Base-by-base conservation (phyloP, 257 asterid species). In the Penstemon davidsonii region DNA sequence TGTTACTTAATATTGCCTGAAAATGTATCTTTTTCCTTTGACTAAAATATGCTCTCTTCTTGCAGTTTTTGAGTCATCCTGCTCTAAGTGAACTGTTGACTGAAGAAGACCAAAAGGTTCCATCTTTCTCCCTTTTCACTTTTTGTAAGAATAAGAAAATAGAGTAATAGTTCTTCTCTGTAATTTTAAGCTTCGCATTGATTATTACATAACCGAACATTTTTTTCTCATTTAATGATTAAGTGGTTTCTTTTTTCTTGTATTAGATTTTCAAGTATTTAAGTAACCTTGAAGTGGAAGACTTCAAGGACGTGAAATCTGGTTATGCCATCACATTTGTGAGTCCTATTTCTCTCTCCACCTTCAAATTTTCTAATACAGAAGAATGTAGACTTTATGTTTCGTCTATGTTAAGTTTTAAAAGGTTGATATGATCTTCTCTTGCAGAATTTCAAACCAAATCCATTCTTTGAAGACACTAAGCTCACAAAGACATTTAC, bases 51-150 rank as follows among this genome's bases (percentile, higher is more conserved):
- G 10, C 52, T 47, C 19, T 44, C 39, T 66, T 64, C 49, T 58
- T 80, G 85, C 91, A 90, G 99, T 88, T 94, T 72, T 69, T 81
- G 82, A 94, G 96, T 64, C 99, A 94, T 75, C 99, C 99, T 62
- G 96, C 86, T 38, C 88, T 94, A 67, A 75, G 96, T 64, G 96
- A 85, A 64, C 91, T 94, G 75, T 78, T 94, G 78, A 87, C 88
- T 53, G 99, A 88, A 62, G 96, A 90, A 78, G 99, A 94, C 81
- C 96, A 88, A 72, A 89, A 89, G 96, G 96, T 89, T 70, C 69
- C 63, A 4, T n/a, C 62, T 60, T 52, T 65, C 8, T 65, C 73
- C 73, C 10, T 59, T 69, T 59, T 69, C 66, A 46, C 63, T 59
- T 57, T 56, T 9, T 57, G 15, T 69, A 52, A 62, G 49, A 46